Evolutionary conservation across 805 yeast species (phyloP), one percentile per base, ranked within the genome.

Genomic region (Hemisphaericaspora nanyangensis): DNA sequence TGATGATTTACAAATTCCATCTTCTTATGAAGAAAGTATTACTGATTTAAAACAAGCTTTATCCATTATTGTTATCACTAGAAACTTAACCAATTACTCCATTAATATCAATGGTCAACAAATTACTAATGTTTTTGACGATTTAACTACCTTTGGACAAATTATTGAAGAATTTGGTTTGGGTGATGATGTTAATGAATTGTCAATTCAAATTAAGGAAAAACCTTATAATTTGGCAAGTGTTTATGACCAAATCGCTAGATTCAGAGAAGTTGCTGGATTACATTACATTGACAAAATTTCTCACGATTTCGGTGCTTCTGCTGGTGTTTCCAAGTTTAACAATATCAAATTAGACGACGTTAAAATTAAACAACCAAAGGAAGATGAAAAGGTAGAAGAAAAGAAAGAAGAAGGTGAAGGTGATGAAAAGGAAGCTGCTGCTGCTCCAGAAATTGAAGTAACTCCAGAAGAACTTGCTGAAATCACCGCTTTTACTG

Each of bases 251-350:
- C 95, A 88, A 57, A 56, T 87, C 30, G 56, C 65, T 35, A 76
- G 76, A 43, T 74, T 80, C 35, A 77, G 95, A 56, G 88, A 81
- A 39, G 63, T 69, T 35, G 68, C 76, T 30, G 81, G 79, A 3
- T 64, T 81, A 46, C 74, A 72, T 40, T 61, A 65, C 32, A 58
- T 69, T 17, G 71, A 74, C 42, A 75, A 74, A 26, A 48, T 57
- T 13, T 61, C 71, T 25, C 65, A 66, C 24, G 61, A 72, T 10
- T 58, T 72, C 43, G 72, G 57, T 49, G 64, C 44, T 40, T 56
- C 54, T 37, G 58, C 73, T 11, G 91, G 89, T 33, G 63, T 68
- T 25, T 67, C 80, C 6, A 71, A 70, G 44, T 73, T 76, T 52
- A 54, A 55, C 37, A 55, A 57, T 7, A 61, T 78, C 43, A 57